These are phyloP conservation scores for Anthoceros angustus DNA, from an alignment of 225 moss, liverwort and hornwort species.

Conservation along the genomic window DNA sequence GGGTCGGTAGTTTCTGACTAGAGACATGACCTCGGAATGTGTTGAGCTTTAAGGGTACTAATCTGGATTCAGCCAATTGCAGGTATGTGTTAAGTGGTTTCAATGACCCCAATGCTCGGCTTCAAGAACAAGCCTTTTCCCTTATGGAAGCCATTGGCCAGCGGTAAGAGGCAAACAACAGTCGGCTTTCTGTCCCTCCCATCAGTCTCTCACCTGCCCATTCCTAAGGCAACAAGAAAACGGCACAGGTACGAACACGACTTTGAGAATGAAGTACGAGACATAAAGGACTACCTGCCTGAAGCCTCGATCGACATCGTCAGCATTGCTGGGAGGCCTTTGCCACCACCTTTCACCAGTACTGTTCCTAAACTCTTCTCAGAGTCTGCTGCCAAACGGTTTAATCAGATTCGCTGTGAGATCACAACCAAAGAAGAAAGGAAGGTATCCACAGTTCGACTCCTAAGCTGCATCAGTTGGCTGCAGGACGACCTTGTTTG, in stretches of 20 bases:
- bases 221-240: neutral
- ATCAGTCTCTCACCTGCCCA: neutral
- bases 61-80: conserved; percentile 1
- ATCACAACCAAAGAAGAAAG: neutral
- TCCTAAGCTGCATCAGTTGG: neutral
- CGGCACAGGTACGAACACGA: conserved; percentile 73
- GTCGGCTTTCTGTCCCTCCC: neutral
- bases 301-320: conserved; percentile 60
- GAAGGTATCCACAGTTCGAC: neutral
- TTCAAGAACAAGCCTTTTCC: conserved; percentile 66
- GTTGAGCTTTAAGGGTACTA: no score
- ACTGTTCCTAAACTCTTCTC: neutral
- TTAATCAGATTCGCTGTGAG: neutral
- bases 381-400: neutral
- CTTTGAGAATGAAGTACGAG: conserved; percentile 56
- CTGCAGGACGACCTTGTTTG: conserved; percentile 62
- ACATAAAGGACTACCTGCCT: conserved; percentile 53
- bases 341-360: conserved; percentile 71
- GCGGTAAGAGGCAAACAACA: conserved; percentile 33
- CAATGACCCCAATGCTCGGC: conserved; percentile 46
- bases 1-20: neutral
- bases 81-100: conserved; percentile 81
- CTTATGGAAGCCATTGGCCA: conserved; percentile 69
- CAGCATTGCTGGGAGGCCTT: conserved; percentile 21
- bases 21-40: neutral